Percentiles rank a stretch among this genome's conserved stretches.
phyloP scores from a whole-genome alignment of 2,329 filamentous ascomycete species.

The Neopestalotiopsis sp. region DNA sequence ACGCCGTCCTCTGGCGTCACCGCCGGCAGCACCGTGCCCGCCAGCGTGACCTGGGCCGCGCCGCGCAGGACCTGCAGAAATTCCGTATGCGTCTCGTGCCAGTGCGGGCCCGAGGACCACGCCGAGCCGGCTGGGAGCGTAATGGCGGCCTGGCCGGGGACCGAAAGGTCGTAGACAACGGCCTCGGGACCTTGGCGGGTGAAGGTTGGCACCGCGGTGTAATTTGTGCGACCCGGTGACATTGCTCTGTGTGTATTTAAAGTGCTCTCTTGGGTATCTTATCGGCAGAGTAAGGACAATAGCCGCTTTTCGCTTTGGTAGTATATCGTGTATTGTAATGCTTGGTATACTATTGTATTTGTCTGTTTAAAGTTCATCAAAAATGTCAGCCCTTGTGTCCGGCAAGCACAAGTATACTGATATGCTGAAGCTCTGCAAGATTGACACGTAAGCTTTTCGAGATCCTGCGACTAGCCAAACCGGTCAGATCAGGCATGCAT shows the following conservation, averaged over 20 bases:
- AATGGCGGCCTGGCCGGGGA: conserved; percentile 43
- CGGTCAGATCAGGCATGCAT: background rate
- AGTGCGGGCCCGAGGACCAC: conserved; percentile 56
- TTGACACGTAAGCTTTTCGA: background rate
- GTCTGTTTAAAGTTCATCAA: no score
- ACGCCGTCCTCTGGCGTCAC: conserved; percentile 31
- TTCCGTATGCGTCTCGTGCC: conserved; percentile 52
- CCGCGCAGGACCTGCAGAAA: conserved; percentile 45
- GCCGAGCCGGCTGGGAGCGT: conserved; percentile 45
- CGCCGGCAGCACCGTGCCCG: conserved; percentile 38
- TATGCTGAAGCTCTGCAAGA: background rate
- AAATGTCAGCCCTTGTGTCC: no score
- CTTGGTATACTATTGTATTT: no score
- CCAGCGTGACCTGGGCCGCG: conserved; percentile 25
- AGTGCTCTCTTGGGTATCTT: background rate
- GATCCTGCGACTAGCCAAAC: background rate
- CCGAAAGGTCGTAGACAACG: conserved; percentile 59
- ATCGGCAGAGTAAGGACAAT: background rate
- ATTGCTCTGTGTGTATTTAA: background rate
- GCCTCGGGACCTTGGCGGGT: conserved; percentile 61
- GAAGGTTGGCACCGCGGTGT: conserved; percentile 18
- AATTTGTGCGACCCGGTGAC: background rate
- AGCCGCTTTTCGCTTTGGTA: background rate
- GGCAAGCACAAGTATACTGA: background rate
- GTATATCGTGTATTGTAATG: conserved; percentile 2